Conservation (phyloP, 306 rosid genomes). For the Herpetospermum pedunculosum region DNA sequence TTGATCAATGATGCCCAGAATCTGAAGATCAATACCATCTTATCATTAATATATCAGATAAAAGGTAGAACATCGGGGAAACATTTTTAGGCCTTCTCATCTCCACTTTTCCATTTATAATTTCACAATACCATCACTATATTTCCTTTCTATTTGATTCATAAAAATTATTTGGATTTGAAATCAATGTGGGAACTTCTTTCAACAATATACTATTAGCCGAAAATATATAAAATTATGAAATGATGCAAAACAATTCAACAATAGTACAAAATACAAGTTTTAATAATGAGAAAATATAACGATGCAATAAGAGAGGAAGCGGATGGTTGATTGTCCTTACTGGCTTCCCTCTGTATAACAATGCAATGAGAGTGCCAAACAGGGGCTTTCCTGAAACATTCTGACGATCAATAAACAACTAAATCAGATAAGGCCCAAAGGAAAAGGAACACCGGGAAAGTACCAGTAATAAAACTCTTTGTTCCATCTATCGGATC, state of each 20-base stretch:
- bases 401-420: slow-evolving; percentile 2
- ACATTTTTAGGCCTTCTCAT: neutral
- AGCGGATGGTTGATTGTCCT: slow-evolving; percentile 19
- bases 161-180: neutral
- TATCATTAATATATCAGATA: neutral
- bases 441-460: neutral
- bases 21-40: slow-evolving; percentile 23
- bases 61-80: neutral
- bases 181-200: neutral
- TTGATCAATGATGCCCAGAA: slow-evolving; percentile 88
- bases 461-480: slow-evolving; percentile 82
- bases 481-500: slow-evolving; percentile 97
- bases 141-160: neutral
- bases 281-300: neutral
- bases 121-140: neutral
- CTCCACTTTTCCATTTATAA: neutral
- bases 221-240: neutral
- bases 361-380: slow-evolving; percentile 84
- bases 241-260: neutral
- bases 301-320: neutral
- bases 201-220: neutral
- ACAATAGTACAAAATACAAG: neutral
- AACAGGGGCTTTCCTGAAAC: slow-evolving; percentile 81
- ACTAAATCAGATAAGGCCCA: neutral
- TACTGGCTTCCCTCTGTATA: slow-evolving; percentile 67